These are phyloP conservation scores for Nitzschia sp. DNA, from an alignment of 108 stramenopile species.

Conservation along the genomic window DNA sequence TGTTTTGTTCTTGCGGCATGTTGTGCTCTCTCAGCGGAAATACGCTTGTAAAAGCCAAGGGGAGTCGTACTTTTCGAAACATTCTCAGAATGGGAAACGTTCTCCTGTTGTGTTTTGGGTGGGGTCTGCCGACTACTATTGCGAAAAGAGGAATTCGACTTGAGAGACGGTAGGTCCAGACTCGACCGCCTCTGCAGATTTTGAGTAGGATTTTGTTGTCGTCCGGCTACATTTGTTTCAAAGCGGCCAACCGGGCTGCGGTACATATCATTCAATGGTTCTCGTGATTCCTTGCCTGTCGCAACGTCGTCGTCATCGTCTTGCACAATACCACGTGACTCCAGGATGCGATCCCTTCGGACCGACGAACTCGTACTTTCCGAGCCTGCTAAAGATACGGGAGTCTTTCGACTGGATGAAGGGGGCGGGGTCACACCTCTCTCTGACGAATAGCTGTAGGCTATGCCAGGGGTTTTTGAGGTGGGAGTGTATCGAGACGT, in stretches of 20 bases:
- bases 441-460: constrained; percentile 1
- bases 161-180: constrained; percentile 13
- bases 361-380: constrained; percentile 2
- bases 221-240: not conserved
- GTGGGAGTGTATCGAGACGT: not conserved
- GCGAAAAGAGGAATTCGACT: too few species aligned
- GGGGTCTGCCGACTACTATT: not conserved
- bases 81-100: not conserved
- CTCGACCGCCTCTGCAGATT: not conserved
- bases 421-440: constrained; percentile 13
- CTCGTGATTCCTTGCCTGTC: constrained; percentile 1
- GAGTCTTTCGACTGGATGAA: not conserved
- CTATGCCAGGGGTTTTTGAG: constrained; percentile 1
- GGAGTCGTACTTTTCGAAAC: constrained; percentile 1
- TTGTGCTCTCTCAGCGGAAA: constrained; percentile 4
- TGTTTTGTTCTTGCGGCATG: not conserved
- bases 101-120: not conserved
- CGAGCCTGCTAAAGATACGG: not conserved
- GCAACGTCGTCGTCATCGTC: not conserved
- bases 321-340: constrained; percentile 4
- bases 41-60: constrained; percentile 7
- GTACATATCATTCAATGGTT: constrained; percentile 8
- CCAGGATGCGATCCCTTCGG: constrained; percentile 17
- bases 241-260: not conserved
- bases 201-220: not conserved